A percentile compares a stretch with the other conserved stretches of the same genome.
Conservation (phyloP, 768 basidiomycete species). For the Auriculariales sp. region DNA sequence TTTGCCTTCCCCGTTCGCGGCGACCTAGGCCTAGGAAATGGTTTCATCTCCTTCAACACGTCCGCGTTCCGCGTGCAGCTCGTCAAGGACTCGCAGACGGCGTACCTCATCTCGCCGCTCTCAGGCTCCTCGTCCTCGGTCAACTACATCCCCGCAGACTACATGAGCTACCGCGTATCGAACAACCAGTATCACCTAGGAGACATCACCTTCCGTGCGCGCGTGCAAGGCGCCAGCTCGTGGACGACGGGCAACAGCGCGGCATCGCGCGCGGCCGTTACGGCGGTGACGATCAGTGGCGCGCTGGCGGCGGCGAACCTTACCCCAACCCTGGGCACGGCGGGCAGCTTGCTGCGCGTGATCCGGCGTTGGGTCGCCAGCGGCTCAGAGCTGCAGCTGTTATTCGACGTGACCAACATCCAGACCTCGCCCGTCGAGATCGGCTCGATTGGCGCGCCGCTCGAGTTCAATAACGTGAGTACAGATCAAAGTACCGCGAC, state of each 20-base stretch:
- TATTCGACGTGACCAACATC: constrained; percentile 36
- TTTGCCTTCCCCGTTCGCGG: too few relatives aligned
- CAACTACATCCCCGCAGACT: constrained; percentile 37
- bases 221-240: constrained; percentile 26
- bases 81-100: constrained; percentile 41
- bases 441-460: constrained; percentile 34
- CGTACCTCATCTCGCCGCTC: constrained; percentile 32
- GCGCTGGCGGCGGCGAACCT: constrained; percentile 33
- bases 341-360: constrained; percentile 28
- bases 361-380: constrained; percentile 37
- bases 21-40: constrained; percentile 31
- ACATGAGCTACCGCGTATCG: constrained; percentile 31
- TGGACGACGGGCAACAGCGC: constrained; percentile 36
- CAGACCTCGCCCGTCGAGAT: constrained; percentile 35
- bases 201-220: constrained; percentile 38
- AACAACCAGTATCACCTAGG: constrained; percentile 41
- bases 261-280: constrained; percentile 24
- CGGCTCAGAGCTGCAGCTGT: constrained; percentile 25
- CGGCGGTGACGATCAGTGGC: constrained; percentile 24
- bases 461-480: constrained; percentile 43
- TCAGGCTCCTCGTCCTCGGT: constrained; percentile 13
- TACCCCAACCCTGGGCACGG: constrained; percentile 30
- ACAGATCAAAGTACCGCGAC: neutral
- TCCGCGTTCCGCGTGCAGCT: constrained; percentile 29
- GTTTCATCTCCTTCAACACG: constrained; percentile 32